Base-by-base conservation (phyloP, 148 eudicot genomes). In the Limonium bicolor region DNA sequence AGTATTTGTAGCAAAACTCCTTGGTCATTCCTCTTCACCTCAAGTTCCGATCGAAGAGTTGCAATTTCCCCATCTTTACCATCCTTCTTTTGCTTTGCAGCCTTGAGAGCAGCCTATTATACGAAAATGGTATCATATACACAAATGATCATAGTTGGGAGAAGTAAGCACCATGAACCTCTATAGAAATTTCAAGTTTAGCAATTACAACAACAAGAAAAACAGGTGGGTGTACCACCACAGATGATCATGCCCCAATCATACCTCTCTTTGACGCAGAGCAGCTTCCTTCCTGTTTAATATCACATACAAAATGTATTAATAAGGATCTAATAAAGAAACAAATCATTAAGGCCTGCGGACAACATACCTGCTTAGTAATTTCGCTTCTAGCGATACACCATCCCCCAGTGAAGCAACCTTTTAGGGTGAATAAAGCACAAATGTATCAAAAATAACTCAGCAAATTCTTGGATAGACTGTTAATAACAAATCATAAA, bases 351-450 rank as follows among this genome's bases (percentile, higher is more conserved):
- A n/a, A 42, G 29, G 17, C 38, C 18, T 9, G 60, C 51, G 21
- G 13, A 30, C 28, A 24, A 34, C 29, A 66, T 74, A 92, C 99
- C 99, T 82, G 77, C 70, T 78, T 60, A 92, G 61, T 40, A 92
- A 52, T 69, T 92, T 92, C 31, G 88, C 95, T 74, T 92, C 99
- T 69, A 92, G 58, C 7, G 99, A 92, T 50, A 81, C 66, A 25
- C 99, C 99, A 73, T 92, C 99, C 19, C 95, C 95, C 36, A 92
- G 92, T 43, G 94, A 59, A 55, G 99, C 95, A 61, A 92, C 99
- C 99, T 92, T 55, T 36, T 46, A 55, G 31, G 46, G 16, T 9
- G 7, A 49, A 50, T 1, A 17, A 27, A 23, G 36, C 7, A 54
- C 20, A 29, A 48, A 21, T 11, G 20, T 21, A 30, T 38, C 43